phyloP scores from a whole-genome alignment of 306 rosid species.

The Cicer cuneatum region DNA sequence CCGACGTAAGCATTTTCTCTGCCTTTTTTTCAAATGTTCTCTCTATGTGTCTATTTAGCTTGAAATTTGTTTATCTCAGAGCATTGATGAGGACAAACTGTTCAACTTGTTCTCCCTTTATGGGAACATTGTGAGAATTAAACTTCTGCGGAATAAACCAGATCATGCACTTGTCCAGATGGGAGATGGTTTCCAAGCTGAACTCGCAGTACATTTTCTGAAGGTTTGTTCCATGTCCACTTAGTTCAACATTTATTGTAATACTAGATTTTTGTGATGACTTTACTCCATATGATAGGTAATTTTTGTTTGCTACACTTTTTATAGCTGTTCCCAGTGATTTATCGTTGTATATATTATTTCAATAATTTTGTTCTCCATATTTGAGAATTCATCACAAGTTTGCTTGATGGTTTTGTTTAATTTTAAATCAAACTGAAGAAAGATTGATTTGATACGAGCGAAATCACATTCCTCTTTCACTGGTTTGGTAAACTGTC shows the following conservation, averaged over 20 bases:
- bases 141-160: slow-evolving; percentile 94
- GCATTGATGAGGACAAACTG: slow-evolving; percentile 95
- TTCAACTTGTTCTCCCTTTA: slow-evolving; percentile 96
- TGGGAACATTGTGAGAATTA: slow-evolving; percentile 93
- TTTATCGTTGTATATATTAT: background rate
- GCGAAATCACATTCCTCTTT: slow-evolving; percentile 15
- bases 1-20: slow-evolving; percentile 70
- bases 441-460: slow-evolving; percentile 18
- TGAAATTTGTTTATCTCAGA: slow-evolving; percentile 63
- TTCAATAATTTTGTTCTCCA: background rate
- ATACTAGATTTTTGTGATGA: slow-evolving; percentile 2
- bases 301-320: background rate
- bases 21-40: background rate
- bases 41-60: background rate
- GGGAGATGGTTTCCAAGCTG: slow-evolving; percentile 99
- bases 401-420: slow-evolving; percentile 25
- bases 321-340: background rate
- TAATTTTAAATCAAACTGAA: slow-evolving; percentile 16
- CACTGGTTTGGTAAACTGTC: background rate
- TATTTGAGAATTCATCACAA: slow-evolving; percentile 6
- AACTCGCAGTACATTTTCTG: slow-evolving; percentile 92
- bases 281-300: background rate
- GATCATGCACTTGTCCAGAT: slow-evolving; percentile 98
- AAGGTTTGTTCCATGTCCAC: slow-evolving; percentile 66
- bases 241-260: slow-evolving; percentile 17